Evolutionary conservation across 2,329 filamentous ascomycete genomes (phyloP).

Genomic region (Cadophora luteo-olivacea): DNA sequence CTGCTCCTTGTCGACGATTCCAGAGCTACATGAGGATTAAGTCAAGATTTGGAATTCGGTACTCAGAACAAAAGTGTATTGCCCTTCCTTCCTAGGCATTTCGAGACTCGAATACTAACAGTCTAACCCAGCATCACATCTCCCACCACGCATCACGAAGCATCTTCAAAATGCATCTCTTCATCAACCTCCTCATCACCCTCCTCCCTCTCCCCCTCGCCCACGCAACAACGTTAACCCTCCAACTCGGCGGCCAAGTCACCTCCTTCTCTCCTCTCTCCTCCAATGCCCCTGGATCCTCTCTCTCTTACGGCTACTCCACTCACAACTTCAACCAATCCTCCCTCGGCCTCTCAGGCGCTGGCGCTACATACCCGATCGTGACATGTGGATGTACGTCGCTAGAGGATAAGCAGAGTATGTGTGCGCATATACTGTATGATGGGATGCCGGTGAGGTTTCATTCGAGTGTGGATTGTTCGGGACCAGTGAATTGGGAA

Average conservation of each 20-base stretch:
- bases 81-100: not conserved
- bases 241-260: conserved; percentile 14
- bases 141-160: not conserved
- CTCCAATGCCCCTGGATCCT: no score
- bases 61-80: not conserved
- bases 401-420: conserved; percentile 8
- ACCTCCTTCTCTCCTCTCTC: not conserved
- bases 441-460: not conserved
- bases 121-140: not conserved
- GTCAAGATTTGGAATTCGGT: no score
- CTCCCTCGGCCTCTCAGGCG: not conserved
- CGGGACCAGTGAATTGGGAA: conserved; percentile 1
- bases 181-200: not conserved
- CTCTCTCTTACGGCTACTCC: not conserved
- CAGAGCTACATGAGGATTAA: no score
- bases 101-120: not conserved
- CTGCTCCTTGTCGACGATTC: not conserved
- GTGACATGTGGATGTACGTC: conserved; percentile 8
- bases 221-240: not conserved
- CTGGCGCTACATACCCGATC: not conserved
- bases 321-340: conserved; percentile 1
- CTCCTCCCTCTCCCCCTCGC: not conserved
- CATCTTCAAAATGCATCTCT: not conserved
- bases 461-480: conserved; percentile 1
- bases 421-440: conserved; percentile 4